Conservation (phyloP, 2,329 filamentous ascomycete genomes). For the Pseudomassariella vexata region DNA sequence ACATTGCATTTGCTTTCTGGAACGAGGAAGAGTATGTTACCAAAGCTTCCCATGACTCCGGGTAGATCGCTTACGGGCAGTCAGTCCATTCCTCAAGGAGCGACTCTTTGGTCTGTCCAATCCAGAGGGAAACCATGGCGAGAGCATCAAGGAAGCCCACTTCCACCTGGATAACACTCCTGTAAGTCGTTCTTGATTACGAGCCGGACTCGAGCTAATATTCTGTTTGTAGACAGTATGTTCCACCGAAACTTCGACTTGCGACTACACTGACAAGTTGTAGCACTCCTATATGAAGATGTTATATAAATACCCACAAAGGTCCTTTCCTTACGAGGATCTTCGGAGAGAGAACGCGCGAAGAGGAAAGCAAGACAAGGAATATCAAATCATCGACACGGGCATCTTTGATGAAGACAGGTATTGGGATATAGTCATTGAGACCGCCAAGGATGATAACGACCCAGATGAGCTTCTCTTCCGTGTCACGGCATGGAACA, state of each 20-base stretch:
- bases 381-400: slow-evolving; percentile 90
- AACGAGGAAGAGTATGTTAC: slow-evolving; percentile 82
- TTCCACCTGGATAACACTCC: slow-evolving; percentile 96
- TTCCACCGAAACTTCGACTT: slow-evolving; percentile 5
- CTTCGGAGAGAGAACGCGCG: slow-evolving; percentile 77
- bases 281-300: slow-evolving; percentile 99
- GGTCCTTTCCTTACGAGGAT: slow-evolving; percentile 85
- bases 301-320: slow-evolving; percentile 95
- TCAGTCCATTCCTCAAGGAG: slow-evolving; percentile 86
- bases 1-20: slow-evolving; percentile 96
- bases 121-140: slow-evolving; percentile 93
- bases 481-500: slow-evolving; percentile 93
- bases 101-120: slow-evolving; percentile 92
- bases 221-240: slow-evolving; percentile 36
- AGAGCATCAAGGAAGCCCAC: slow-evolving; percentile 94
- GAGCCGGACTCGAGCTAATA: slow-evolving; percentile 15
- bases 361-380: slow-evolving; percentile 68
- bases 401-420: slow-evolving; percentile 80
- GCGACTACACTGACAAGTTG: slow-evolving; percentile 10
- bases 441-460: slow-evolving; percentile 90
- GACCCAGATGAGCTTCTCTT: slow-evolving; percentile 89
- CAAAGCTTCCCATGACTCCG: slow-evolving; percentile 1
- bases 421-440: slow-evolving; percentile 97
- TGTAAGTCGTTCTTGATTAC: slow-evolving; percentile 27
- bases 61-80: slow-evolving; percentile 29